Percentiles rank a stretch among this genome's conserved stretches.
phyloP scores from a whole-genome alignment of 2,329 filamentous ascomycete species.

The Aureobasidium leucospermi region DNA sequence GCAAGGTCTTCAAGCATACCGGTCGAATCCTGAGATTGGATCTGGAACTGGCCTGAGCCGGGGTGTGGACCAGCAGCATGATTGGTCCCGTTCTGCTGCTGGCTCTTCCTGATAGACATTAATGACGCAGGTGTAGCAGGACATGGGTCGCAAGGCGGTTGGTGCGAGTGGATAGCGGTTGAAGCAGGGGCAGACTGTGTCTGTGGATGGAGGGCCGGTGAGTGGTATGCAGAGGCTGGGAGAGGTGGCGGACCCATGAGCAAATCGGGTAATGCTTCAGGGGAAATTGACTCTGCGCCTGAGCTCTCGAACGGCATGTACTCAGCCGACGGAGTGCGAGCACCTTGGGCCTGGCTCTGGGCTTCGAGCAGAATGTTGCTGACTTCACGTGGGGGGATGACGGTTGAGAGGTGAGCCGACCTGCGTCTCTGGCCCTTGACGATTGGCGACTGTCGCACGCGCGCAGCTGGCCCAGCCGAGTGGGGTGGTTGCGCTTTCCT shows the following conservation, averaged over 20 bases:
- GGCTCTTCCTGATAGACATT: slow-evolving; percentile 50
- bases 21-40: slow-evolving; percentile 19
- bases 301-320: slow-evolving; percentile 30
- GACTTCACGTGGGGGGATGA: slow-evolving; percentile 40
- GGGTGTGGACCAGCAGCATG: neutral
- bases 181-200: slow-evolving; percentile 21
- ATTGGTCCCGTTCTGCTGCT: slow-evolving; percentile 1
- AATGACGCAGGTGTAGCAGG: slow-evolving; percentile 75
- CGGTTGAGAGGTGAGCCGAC: slow-evolving; percentile 37
- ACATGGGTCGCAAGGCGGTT: slow-evolving; percentile 38
- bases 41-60: slow-evolving; percentile 8
- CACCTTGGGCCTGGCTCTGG: slow-evolving; percentile 21
- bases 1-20: slow-evolving; percentile 53
- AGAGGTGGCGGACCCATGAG: slow-evolving; percentile 55
- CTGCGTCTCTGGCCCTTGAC: slow-evolving; percentile 55
- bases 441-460: slow-evolving; percentile 64
- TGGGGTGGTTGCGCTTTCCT: slow-evolving; percentile 47
- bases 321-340: slow-evolving; percentile 17
- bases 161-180: neutral
- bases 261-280: slow-evolving; percentile 40
- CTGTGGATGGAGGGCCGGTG: slow-evolving; percentile 59
- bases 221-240: slow-evolving; percentile 57
- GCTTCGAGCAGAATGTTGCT: slow-evolving; percentile 34
- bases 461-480: slow-evolving; percentile 34
- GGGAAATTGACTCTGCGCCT: slow-evolving; percentile 43